Base-by-base conservation (phyloP, 1,284 basidiomycete species). In the Irpex sp. region DNA sequence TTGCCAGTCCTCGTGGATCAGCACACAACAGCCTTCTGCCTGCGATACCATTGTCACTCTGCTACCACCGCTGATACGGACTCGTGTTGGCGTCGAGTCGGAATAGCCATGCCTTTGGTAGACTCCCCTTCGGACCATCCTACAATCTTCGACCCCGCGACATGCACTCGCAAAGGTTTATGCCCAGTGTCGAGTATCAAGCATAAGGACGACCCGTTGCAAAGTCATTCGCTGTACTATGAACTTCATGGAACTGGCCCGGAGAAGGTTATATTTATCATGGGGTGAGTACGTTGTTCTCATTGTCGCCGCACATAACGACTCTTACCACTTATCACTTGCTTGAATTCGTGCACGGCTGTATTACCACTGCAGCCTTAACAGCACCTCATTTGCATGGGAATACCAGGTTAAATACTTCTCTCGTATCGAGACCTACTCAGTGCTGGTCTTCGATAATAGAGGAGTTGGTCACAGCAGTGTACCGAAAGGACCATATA, bases 401-500 rank as follows among this genome's bases (percentile, higher is more conserved):
- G 71, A 74, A 1, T 72, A 76, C 1, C 89, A 90, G 69, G 84
- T 91, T 2, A 72, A 81, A 7, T 75, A 88, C 68, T 90, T 91
- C 66, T 79, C 77, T 11, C 73, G 77, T 21, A 70, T 75, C 11
- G 76, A 79, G 7, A 75, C 81, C 54, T 84, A 89, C 65, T 86
- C 87, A 0, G 78, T 86, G 5, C 79, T 96, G 1, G 92, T 94
- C 0, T 92, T 95, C 68, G 94, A 97, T 74, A 96, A 97, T 71
- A 83, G 93, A 44, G 94, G 94, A 1, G 93, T 93, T 1, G 92
- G 94, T 4, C 85, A 93, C 71, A 91, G 88, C 57, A 85, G 83
- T 19, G 80, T 85, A 19, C 92, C 93, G 0, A 74, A 76, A 56
- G 91, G 91, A 3, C 89, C 89, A 0, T 93, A 93, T 74, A 74